phyloP scores from a whole-genome alignment of 2,329 filamentous ascomycete genomes.

The Diaporthe eres region DNA sequence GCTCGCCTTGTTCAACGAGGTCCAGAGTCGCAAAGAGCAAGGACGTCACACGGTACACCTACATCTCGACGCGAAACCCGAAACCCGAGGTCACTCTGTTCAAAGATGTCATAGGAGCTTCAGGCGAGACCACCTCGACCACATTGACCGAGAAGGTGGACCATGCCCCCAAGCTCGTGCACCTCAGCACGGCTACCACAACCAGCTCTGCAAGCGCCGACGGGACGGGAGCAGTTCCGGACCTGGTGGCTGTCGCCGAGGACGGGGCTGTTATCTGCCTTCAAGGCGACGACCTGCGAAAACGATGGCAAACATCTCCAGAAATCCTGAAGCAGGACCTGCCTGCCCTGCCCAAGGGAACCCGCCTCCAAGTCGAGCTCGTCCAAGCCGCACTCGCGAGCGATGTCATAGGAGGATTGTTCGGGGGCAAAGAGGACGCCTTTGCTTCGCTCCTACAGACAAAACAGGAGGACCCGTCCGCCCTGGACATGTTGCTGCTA shows the following conservation, averaged over 20 bases:
- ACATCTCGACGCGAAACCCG: slow-evolving; percentile 67
- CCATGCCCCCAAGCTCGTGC: slow-evolving; percentile 57
- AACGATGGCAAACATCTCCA: slow-evolving; percentile 62
- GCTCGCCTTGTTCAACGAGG: slow-evolving; percentile 71
- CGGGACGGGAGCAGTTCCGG: slow-evolving; percentile 49
- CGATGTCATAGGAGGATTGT: slow-evolving; percentile 68
- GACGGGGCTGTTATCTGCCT: slow-evolving; percentile 74
- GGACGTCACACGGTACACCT: slow-evolving; percentile 71
- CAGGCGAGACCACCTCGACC: slow-evolving; percentile 67
- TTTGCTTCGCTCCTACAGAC: slow-evolving; percentile 65
- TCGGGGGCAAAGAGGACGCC: slow-evolving; percentile 67
- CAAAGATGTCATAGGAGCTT: slow-evolving; percentile 67
- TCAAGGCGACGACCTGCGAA: slow-evolving; percentile 67
- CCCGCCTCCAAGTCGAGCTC: slow-evolving; percentile 62
- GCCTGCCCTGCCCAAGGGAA: slow-evolving; percentile 48
- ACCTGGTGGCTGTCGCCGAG: slow-evolving; percentile 70
- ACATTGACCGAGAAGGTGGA: slow-evolving; percentile 61
- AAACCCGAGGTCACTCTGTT: slow-evolving; percentile 70
- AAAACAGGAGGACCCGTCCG: slow-evolving; percentile 58
- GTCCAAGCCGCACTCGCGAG: slow-evolving; percentile 60
- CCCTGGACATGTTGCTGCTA: slow-evolving; percentile 69
- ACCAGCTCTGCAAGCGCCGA: slow-evolving; percentile 39
- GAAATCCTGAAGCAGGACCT: slow-evolving; percentile 59
- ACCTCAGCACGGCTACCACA: slow-evolving; percentile 54
- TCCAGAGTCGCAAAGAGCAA: slow-evolving; percentile 62